Conservation (phyloP, 2,329 filamentous ascomycete genomes). For the Lachnellula willkommii region DNA sequence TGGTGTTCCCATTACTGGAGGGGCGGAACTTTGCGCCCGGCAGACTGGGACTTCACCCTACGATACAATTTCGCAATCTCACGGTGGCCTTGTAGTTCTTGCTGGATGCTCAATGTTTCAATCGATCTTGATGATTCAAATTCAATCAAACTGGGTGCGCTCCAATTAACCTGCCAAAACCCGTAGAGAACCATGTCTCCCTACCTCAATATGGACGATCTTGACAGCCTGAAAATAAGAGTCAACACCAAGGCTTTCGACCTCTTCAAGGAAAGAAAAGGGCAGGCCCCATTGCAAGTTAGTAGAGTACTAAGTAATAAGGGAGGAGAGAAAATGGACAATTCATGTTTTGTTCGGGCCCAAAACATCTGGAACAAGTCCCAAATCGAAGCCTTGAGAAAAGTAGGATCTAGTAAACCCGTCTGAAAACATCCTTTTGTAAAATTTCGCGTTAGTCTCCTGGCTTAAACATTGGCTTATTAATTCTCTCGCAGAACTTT, state of each 20-base stretch:
- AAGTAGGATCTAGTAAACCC: neutral
- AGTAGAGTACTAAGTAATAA: neutral
- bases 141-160: too few species aligned
- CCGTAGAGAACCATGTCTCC: neutral
- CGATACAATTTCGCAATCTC: neutral
- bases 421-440: neutral
- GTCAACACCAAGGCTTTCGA: conserved; percentile 6
- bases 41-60: neutral
- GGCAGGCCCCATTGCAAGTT: conserved; percentile 8
- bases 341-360: neutral
- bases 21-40: neutral
- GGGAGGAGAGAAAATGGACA: neutral
- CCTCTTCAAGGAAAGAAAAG: conserved; percentile 13
- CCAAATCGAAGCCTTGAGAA: neutral
- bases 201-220: conserved; percentile 5
- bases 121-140: neutral
- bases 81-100: neutral
- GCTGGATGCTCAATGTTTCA: neutral
- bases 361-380: conserved; percentile 1
- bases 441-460: neutral
- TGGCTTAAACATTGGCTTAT: neutral
- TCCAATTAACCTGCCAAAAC: too few species aligned
- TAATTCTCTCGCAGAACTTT: neutral
- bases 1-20: neutral
- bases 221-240: conserved; percentile 7